Evolutionary conservation across 2,329 filamentous ascomycete genomes (phyloP).

Genomic region (Escovopsis sp.): DNA sequence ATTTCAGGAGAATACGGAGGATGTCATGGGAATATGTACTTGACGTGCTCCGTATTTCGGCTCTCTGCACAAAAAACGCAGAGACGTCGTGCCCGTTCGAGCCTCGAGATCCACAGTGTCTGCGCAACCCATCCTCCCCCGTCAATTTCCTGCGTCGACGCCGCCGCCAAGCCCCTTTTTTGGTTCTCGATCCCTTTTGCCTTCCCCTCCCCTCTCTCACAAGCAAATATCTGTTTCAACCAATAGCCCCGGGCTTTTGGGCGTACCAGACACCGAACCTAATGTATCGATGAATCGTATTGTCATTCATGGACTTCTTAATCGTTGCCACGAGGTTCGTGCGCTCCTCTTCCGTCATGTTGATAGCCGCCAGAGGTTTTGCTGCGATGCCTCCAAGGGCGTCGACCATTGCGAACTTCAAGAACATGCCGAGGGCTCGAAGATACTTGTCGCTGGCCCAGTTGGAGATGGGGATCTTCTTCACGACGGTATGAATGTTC

Average conservation of each 20-base stretch:
- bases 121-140: too few species aligned
- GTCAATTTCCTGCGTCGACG: too few species aligned
- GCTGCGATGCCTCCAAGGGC: conserved; percentile 27
- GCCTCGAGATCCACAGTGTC: too few species aligned
- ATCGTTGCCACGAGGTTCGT: conserved; percentile 18
- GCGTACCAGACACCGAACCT: conserved; percentile 28
- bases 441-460: conserved; percentile 28
- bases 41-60: too few species aligned
- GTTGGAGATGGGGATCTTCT: conserved; percentile 30
- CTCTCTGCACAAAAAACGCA: too few species aligned
- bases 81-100: too few species aligned
- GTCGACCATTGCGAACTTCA: conserved; percentile 26
- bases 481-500: conserved; percentile 26
- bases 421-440: conserved; percentile 28
- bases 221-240: neutral
- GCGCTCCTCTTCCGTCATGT: conserved; percentile 20
- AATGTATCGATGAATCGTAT: conserved; percentile 26
- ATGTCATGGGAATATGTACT: too few species aligned
- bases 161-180: too few species aligned
- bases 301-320: conserved; percentile 20
- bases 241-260: conserved; percentile 20
- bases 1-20: too few species aligned
- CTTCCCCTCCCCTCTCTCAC: neutral
- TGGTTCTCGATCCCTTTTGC: neutral
- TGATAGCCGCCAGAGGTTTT: conserved; percentile 25